These are phyloP conservation scores for Axilococcus clingmanii DNA, from an alignment of 139 green algal species.

Conservation along the genomic window DNA sequence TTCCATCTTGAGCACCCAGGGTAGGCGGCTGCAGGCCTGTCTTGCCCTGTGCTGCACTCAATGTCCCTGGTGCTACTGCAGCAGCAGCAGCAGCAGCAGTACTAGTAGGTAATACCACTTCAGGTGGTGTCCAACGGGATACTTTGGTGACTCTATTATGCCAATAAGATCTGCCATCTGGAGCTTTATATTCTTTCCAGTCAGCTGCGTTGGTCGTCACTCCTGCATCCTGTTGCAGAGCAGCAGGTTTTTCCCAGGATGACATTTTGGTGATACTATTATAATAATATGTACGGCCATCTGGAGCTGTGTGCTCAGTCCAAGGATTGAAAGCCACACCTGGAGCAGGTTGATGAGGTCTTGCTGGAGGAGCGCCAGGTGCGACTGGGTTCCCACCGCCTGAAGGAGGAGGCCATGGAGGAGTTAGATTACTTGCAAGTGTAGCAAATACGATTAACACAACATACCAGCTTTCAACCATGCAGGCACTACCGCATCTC, in stretches of 20 bases:
- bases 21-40: too few species aligned
- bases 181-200: constrained; percentile 76
- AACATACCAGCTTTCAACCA: constrained; percentile 14
- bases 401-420: not conserved
- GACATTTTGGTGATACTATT: constrained; percentile 69
- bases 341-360: not conserved
- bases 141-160: constrained; percentile 72
- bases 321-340: constrained; percentile 27
- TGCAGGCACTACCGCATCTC: constrained; percentile 22
- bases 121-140: constrained; percentile 71
- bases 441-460: not conserved
- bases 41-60: too few species aligned
- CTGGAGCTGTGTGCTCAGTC: constrained; percentile 80
- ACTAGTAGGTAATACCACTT: constrained; percentile 27
- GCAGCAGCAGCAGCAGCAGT: not conserved
- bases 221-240: constrained; percentile 32
- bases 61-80: not conserved
- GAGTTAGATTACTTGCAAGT: not conserved
- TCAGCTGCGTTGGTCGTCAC: not conserved
- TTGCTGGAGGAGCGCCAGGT: not conserved
- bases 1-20: too few species aligned
- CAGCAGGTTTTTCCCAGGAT: constrained; percentile 79
- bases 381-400: too few species aligned
- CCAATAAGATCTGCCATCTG: constrained; percentile 85
- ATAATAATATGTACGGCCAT: constrained; percentile 90